Evolutionary conservation across 768 basidiomycete genomes (phyloP), one percentile per base, ranked within the genome.

Genomic region (Scleroderma citrinum): DNA sequence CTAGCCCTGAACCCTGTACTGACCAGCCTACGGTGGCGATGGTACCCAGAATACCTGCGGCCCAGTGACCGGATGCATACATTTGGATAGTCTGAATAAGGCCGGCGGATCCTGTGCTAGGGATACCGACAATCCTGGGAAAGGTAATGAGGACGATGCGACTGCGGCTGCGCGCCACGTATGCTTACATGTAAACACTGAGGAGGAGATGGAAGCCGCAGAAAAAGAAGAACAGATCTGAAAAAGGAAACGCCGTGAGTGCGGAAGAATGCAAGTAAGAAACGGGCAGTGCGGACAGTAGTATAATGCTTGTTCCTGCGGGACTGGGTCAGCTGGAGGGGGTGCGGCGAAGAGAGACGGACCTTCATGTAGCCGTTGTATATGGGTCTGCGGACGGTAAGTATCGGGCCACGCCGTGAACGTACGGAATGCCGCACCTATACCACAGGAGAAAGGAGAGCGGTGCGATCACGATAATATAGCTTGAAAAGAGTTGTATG

Each of bases 291-390:
- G 30, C 85, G 69, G 70, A 91, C 91, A 95, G 70, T 88, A 95
- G 73, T 93, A 95, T 64, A 94, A 69, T 3, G 92, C 80, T 81
- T 92, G 91, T 72, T 92, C 90, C 91, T 92, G 69, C 52, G 54
- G 35, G 38, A 16, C 14, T 12, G 20, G n/a, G 49, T 63, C 37
- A 69, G 52, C 42, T 44, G 57, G 63, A 56, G 52, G 31, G 54
- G 40, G 58, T 34, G 34, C n/a, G n/a, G n/a, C n/a, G 36, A 38
- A 23, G 36, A 37, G 32, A 46, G 31, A 49, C 73, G 63, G 60
- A 85, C 94, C 80, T 96, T 95, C 84, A 92, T 91, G 73, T 92
- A 95, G 47, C 90, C 94, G 59, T 96, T 94, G 74, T 98, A 98
- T 63, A 94, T 89, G 14, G 95, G 94, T 60, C 92, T 92, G 60